These are phyloP conservation scores for Phoenix dactylifera DNA, from an alignment of 176 grass and related monocot genomes.

Conservation along the genomic window DNA sequence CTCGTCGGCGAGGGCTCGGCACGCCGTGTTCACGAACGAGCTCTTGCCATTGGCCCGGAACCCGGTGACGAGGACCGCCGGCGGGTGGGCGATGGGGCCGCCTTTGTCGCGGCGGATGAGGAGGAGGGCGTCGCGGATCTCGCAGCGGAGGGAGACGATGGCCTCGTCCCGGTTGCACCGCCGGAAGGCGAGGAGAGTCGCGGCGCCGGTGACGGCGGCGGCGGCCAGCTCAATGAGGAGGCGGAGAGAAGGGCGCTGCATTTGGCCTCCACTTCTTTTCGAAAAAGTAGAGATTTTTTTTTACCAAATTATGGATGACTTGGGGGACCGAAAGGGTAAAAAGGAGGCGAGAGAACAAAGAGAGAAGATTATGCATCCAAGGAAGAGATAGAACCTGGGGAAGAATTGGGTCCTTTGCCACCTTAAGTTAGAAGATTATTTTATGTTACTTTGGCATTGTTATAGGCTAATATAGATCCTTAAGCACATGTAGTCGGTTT, in stretches of 20 bases:
- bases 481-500: too few species aligned
- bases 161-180: slow-evolving; percentile 27
- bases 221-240: slow-evolving; percentile 63
- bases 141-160: slow-evolving; percentile 44
- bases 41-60: slow-evolving; percentile 73
- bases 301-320: too few species aligned
- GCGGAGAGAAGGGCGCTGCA: slow-evolving; percentile 21
- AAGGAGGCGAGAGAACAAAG: too few species aligned
- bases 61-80: slow-evolving; percentile 51
- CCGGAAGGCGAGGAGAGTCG: slow-evolving; percentile 35
- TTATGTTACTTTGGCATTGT: too few species aligned
- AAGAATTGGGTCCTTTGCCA: too few species aligned
- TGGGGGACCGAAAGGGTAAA: too few species aligned
- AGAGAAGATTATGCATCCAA: too few species aligned
- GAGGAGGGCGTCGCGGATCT: not conserved
- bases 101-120: not conserved
- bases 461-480: too few species aligned
- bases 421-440: too few species aligned
- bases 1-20: slow-evolving; percentile 67
- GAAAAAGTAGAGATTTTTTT: too few species aligned
- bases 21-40: slow-evolving; percentile 87
- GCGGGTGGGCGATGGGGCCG: slow-evolving; percentile 19
- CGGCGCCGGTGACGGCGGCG: slow-evolving; percentile 39
- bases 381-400: too few species aligned
- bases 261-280: too few species aligned